Base-by-base conservation (phyloP, 2,329 filamentous ascomycete genomes). In the Colletotrichum zoysiae region DNA sequence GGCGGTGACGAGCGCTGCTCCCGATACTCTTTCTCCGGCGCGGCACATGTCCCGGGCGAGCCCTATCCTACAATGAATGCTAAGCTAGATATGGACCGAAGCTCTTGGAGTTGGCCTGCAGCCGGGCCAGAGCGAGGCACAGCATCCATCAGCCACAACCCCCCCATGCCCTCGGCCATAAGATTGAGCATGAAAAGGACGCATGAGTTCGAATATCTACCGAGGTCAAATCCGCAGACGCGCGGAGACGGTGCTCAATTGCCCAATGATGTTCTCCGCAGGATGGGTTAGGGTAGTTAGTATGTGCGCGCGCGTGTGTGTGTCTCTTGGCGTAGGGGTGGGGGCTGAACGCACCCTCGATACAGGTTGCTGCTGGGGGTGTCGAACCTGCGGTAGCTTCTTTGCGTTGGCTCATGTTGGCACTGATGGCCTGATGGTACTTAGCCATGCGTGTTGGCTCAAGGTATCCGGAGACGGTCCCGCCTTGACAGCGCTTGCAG, bases 231-330 rank as follows among this genome's bases (percentile, higher is more conserved):
- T 33, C 33, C 5, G 33, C 38, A 33, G 20, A 11, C 57, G 14
- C 20, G 46, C 40, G 33, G 38, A 64, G 20, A 56, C 18, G 18
- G 11, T 2, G 8, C 20, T 16, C 53, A 38, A 38, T 38, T 51
- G 23, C 30, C 63, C 56, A 67, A 70, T 67, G 20, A 57, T 38
- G n/a, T 11, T 16, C 40, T 8, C 53, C 23, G 7, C 16, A 14
- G 33, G 9, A 26, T 70, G 64, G 67, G 64, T 67, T 30, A 62
- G 67, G 67, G 67, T 57, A 61, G 40, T 8, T n/a, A n/a, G n/a
- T n/a, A n/a, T n/a, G 12, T n/a, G 12, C n/a, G 55, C 30, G 44
- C n/a, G 44, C 6, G 38, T 7, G n/a, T 14, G 11, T 46, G 63
- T 50, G 18, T 44, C 1, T 44, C 23, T 51, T 33, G 55, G 55